A percentile compares a stretch with the other conserved stretches of the same genome.
phyloP scores from a whole-genome alignment of 352 stramenopile species.

The Globisporangium parvum region DNA sequence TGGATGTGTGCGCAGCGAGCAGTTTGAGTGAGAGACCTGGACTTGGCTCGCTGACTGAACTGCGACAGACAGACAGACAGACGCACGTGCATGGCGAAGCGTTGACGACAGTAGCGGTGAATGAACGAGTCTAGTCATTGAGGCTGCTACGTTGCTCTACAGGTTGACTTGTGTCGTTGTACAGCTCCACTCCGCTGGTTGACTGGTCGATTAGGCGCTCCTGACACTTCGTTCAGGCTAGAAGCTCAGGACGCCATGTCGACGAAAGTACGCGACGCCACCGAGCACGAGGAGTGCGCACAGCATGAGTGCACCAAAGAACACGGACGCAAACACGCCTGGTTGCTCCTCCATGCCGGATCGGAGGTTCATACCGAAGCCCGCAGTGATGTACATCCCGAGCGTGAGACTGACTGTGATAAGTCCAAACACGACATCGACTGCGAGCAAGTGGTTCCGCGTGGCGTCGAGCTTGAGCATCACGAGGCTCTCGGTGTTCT shows the following conservation, averaged over 20 bases:
- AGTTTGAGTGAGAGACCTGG: no score
- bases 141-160: background rate
- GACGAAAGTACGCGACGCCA: constrained; percentile 7
- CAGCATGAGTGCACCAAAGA: constrained; percentile 24
- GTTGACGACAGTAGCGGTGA: no score
- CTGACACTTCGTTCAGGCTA: background rate
- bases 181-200: no score
- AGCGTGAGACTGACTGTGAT: constrained; percentile 45
- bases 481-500: constrained; percentile 64
- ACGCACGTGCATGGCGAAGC: no score
- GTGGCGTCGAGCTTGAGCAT: constrained; percentile 69
- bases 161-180: no score
- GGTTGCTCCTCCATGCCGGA: constrained; percentile 24
- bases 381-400: constrained; percentile 47
- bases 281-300: constrained; percentile 25
- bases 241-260: constrained; percentile 9
- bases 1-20: no score
- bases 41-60: no score
- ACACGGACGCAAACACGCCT: constrained; percentile 31
- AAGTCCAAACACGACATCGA: constrained; percentile 42
- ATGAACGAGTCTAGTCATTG: no score
- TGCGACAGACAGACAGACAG: no score
- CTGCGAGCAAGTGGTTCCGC: constrained; percentile 54
- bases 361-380: constrained; percentile 63
- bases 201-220: no score